Conservation (phyloP, 768 basidiomycete species). For the Tylopilus vinaceipallidus region DNA sequence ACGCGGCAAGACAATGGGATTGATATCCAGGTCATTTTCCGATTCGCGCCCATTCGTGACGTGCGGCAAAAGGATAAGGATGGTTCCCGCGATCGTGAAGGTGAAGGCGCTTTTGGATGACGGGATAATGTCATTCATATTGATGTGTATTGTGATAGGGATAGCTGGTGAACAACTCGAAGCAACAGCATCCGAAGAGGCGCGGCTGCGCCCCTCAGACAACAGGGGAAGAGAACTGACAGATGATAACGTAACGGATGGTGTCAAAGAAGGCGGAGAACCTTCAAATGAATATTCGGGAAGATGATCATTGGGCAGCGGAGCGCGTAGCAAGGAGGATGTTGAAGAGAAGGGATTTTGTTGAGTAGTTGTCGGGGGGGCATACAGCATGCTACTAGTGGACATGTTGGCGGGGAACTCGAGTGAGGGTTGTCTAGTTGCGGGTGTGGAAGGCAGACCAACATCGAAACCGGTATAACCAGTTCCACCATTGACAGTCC, state of each 20-base stretch:
- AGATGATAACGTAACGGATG: slow-evolving; percentile 41
- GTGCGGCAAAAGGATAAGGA: slow-evolving; percentile 52
- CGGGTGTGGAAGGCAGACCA: slow-evolving; percentile 37
- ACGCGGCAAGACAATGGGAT: slow-evolving; percentile 60
- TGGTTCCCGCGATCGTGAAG: slow-evolving; percentile 63
- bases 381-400: slow-evolving; percentile 19
- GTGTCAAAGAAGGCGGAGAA: slow-evolving; percentile 51
- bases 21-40: slow-evolving; percentile 36
- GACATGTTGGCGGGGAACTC: slow-evolving; percentile 38
- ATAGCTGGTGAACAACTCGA: slow-evolving; percentile 46
- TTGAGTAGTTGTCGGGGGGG: slow-evolving; percentile 31
- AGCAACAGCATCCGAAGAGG: slow-evolving; percentile 34
- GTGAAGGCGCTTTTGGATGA: slow-evolving; percentile 63
- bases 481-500: slow-evolving; percentile 60
- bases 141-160: slow-evolving; percentile 72
- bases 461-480: slow-evolving; percentile 75
- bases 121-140: slow-evolving; percentile 74
- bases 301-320: slow-evolving; percentile 61
- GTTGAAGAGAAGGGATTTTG: slow-evolving; percentile 45
- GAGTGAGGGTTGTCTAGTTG: slow-evolving; percentile 48
- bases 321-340: slow-evolving; percentile 70
- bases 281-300: slow-evolving; percentile 77
- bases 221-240: slow-evolving; percentile 34
- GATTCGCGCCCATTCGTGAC: slow-evolving; percentile 23
- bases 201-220: slow-evolving; percentile 36